These are phyloP conservation scores for Fraxinus albicans DNA, from an alignment of 305 asterid species.

Conservation along the genomic window DNA sequence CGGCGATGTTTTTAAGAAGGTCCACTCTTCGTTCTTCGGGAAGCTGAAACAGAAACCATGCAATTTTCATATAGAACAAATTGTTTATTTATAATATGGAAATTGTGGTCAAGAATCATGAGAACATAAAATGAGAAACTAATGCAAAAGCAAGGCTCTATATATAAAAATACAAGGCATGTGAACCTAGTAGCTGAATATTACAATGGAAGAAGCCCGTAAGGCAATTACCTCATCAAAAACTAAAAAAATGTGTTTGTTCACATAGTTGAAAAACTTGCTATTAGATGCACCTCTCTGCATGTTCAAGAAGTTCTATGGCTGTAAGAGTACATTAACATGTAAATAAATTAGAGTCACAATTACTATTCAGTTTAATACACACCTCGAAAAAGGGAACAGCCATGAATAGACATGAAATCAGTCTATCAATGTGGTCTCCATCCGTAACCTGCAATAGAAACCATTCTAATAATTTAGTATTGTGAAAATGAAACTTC, in stretches of 20 bases:
- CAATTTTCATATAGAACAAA: not conserved
- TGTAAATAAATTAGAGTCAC: slow-evolving; percentile 15
- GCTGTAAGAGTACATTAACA: slow-evolving; percentile 29
- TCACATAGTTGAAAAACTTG: slow-evolving; percentile 77
- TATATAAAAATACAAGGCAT: slow-evolving; percentile 5
- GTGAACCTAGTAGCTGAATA: not conserved
- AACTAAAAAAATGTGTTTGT: slow-evolving; percentile 84
- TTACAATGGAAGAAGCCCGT: not conserved
- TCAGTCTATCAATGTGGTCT: slow-evolving; percentile 84
- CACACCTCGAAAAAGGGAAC: slow-evolving; percentile 84
- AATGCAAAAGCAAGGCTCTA: slow-evolving; percentile 6
- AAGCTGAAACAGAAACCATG: slow-evolving; percentile 47
- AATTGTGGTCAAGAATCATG: not conserved
- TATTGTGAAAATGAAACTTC: not conserved
- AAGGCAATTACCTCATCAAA: slow-evolving; percentile 63
- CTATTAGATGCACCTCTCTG: slow-evolving; percentile 97
- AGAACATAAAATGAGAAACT: slow-evolving; percentile 9
- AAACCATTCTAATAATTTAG: not conserved
- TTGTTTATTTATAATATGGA: not conserved
- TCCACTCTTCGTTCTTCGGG: slow-evolving; percentile 89
- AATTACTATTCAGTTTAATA: slow-evolving; percentile 20
- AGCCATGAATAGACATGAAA: slow-evolving; percentile 87
- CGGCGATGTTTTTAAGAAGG: slow-evolving; percentile 92
- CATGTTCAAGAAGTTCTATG: slow-evolving; percentile 21
- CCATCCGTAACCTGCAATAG: slow-evolving; percentile 72